Evolutionary conservation across 108 stramenopile species (phyloP).

Genomic region (Schizochytrium sp.): DNA sequence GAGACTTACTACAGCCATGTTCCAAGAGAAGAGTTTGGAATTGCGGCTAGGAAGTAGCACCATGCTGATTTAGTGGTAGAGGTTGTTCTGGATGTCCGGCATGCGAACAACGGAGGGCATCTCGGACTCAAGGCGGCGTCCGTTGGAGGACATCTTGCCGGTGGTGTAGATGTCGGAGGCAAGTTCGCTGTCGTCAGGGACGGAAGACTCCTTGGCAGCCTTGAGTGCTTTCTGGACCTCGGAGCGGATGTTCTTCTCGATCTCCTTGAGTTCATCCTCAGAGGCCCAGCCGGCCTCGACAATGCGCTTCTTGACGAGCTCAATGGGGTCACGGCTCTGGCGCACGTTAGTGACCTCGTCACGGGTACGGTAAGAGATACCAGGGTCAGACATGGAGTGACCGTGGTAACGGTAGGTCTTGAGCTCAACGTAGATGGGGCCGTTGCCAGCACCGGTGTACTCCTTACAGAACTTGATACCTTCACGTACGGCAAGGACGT

Average conservation of each 20-base stretch:
- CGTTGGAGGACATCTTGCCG: neutral
- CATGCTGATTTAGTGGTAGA: neutral
- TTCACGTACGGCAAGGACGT: conserved; percentile 94
- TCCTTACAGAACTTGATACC: conserved; percentile 96
- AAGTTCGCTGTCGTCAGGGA: conserved; percentile 69
- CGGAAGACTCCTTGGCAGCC: conserved; percentile 82
- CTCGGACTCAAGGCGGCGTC: conserved; percentile 49
- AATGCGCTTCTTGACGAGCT: conserved; percentile 93
- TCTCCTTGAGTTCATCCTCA: conserved; percentile 93
- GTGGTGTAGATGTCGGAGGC: conserved; percentile 71
- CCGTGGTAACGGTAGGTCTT: conserved; percentile 99
- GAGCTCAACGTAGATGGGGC: conserved; percentile 98
- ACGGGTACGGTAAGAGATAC: conserved; percentile 98
- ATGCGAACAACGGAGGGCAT: conserved; percentile 54
- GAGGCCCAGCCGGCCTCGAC: conserved; percentile 88
- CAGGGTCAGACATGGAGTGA: conserved; percentile 99
- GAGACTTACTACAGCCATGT: too few relatives aligned
- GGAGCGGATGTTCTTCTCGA: conserved; percentile 93
- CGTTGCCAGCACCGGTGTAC: conserved; percentile 89
- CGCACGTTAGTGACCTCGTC: conserved; percentile 98
- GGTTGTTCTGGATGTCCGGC: conserved; percentile 48
- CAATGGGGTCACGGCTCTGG: conserved; percentile 94
- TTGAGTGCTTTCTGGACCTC: conserved; percentile 88
- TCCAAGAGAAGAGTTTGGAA: too few relatives aligned
- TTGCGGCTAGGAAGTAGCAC: too few relatives aligned